phyloP scores from a whole-genome alignment of 2,329 filamentous ascomycete species.

The Aureobasidium mangrovei region DNA sequence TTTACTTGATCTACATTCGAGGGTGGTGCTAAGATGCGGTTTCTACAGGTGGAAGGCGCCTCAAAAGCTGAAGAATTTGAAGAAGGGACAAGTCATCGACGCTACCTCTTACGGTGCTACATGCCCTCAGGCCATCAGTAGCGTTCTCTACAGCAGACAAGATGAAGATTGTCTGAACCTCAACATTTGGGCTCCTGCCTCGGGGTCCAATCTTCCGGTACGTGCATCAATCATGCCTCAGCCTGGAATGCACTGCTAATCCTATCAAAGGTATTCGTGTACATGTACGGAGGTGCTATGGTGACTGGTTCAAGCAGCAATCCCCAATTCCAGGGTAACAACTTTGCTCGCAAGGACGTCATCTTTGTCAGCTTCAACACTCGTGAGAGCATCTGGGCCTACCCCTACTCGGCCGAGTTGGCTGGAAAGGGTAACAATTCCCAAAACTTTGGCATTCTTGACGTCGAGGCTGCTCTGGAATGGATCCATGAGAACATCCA shows the following conservation, averaged over 20 bases:
- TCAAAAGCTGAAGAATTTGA: not conserved
- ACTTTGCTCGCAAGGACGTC: slow-evolving; percentile 12
- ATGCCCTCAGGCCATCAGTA: slow-evolving; percentile 19
- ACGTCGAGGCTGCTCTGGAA: slow-evolving; percentile 3
- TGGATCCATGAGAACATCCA: slow-evolving; percentile 12
- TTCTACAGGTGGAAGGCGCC: slow-evolving; percentile 24
- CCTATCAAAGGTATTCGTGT: slow-evolving; percentile 4
- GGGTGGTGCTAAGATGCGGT: not conserved
- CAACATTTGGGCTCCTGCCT: slow-evolving; percentile 7
- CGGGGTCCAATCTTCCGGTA: slow-evolving; percentile 1
- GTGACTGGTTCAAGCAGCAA: slow-evolving; percentile 17
- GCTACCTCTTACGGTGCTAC: slow-evolving; percentile 10
- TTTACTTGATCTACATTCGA: too few species aligned
- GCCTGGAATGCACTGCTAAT: not conserved
- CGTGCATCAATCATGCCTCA: not conserved
- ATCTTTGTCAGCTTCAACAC: slow-evolving; percentile 12
- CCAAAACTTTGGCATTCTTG: slow-evolving; percentile 13
- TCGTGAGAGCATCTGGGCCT: slow-evolving; percentile 11
- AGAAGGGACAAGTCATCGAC: not conserved
- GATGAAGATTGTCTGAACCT: slow-evolving; percentile 14
- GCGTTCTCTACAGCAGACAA: slow-evolving; percentile 18
- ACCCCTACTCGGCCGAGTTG: slow-evolving; percentile 10
- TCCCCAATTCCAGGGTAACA: slow-evolving; percentile 20
- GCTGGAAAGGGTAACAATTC: not conserved
- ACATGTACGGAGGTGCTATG: slow-evolving; percentile 13